phyloP scores from a whole-genome alignment of 2,329 filamentous ascomycete genomes.

The Paradendryphiella salina region DNA sequence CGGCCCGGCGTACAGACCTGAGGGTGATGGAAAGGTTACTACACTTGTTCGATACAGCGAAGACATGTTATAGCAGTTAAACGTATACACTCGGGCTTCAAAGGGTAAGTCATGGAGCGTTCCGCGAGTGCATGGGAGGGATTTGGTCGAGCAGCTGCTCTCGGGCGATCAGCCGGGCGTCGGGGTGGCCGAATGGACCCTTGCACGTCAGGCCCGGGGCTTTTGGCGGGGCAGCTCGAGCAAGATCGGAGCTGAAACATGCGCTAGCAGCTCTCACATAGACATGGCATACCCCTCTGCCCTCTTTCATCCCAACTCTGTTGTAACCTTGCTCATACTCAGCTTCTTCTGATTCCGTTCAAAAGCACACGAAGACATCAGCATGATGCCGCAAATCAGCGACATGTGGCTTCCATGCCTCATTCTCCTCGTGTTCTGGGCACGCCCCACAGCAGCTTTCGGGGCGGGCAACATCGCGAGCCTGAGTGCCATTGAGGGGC shows the following conservation, averaged over 20 bases:
- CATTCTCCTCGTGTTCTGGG: slow-evolving; percentile 65
- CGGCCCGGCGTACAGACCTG: neutral
- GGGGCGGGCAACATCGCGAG: slow-evolving; percentile 88
- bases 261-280: slow-evolving; percentile 4
- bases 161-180: neutral
- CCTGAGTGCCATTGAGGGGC: slow-evolving; percentile 76
- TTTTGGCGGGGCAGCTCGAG: slow-evolving; percentile 9
- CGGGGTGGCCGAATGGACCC: slow-evolving; percentile 1
- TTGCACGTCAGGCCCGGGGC: slow-evolving; percentile 4
- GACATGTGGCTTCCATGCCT: slow-evolving; percentile 47
- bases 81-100: neutral
- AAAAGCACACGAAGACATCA: slow-evolving; percentile 8
- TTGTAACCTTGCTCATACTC: neutral
- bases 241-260: slow-evolving; percentile 7
- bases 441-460: slow-evolving; percentile 73
- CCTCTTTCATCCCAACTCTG: neutral
- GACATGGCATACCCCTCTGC: neutral
- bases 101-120: neutral
- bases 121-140: neutral
- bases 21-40: neutral
- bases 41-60: neutral
- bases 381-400: slow-evolving; percentile 37
- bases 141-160: neutral
- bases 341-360: neutral
- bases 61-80: neutral